Percentiles rank a stretch among this genome's conserved stretches.
Evolutionary conservation across 495 filamentous ascomycete genomes (phyloP).

Genomic region (Xylaria sp.): DNA sequence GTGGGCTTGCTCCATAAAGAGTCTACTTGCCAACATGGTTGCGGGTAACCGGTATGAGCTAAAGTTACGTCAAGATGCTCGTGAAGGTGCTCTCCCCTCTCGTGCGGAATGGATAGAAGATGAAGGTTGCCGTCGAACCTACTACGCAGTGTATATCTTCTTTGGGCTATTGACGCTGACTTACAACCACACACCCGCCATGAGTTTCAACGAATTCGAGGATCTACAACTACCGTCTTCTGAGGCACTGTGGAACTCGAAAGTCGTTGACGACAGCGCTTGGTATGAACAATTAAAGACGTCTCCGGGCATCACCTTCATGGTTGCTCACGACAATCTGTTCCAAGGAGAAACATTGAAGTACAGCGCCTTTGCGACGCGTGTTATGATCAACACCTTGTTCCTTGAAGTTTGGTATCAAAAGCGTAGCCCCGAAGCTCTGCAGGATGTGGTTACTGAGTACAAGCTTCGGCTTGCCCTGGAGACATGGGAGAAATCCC

Average conservation of each 20-base stretch:
- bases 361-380: conserved; percentile 97
- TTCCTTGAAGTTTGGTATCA: conserved; percentile 99
- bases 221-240: conserved; percentile 90
- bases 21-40: conserved; percentile 97
- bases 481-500: conserved; percentile 97
- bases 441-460: conserved; percentile 96
- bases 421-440: conserved; percentile 93
- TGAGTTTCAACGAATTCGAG: conserved; percentile 98
- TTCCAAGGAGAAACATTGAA: conserved; percentile 91
- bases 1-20: conserved; percentile 99
- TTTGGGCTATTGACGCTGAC: conserved; percentile 95
- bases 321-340: conserved; percentile 91
- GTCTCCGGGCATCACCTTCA: conserved; percentile 80
- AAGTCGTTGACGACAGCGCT: conserved; percentile 75
- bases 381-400: conserved; percentile 98
- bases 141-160: conserved; percentile 99
- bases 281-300: conserved; percentile 80
- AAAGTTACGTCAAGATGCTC: conserved; percentile 87
- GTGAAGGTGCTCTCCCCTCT: conserved; percentile 76
- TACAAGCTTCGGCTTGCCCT: conserved; percentile 96
- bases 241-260: conserved; percentile 92
- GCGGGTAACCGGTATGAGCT: conserved; percentile 96
- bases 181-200: conserved; percentile 95
- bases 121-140: conserved; percentile 94
- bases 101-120: conserved; percentile 96